Conservation (phyloP, 1,284 basidiomycete species). For the Sanguinoderma infundibulare region DNA sequence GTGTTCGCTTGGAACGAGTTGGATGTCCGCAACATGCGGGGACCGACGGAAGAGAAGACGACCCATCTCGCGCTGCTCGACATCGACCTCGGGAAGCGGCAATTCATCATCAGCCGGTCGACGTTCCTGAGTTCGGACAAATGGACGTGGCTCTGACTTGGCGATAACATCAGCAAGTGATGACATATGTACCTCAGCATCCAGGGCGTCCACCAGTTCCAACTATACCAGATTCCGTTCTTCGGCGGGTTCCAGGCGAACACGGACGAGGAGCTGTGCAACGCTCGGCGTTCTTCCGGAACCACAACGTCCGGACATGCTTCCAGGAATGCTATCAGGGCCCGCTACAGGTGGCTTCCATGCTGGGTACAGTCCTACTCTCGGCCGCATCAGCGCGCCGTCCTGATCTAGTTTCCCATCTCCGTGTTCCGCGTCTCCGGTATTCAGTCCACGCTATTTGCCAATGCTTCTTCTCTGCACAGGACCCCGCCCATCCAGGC, state of each 20-base stretch:
- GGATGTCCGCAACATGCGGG: slow-evolving; percentile 70
- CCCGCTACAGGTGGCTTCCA: slow-evolving; percentile 70
- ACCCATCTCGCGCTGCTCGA: slow-evolving; percentile 59
- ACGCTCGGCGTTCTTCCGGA: slow-evolving; percentile 74
- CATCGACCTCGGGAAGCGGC: slow-evolving; percentile 57
- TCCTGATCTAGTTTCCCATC: no score
- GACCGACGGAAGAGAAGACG: slow-evolving; percentile 65
- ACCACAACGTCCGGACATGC: slow-evolving; percentile 70
- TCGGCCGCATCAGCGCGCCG: not conserved
- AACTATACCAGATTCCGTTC: slow-evolving; percentile 76
- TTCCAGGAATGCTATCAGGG: slow-evolving; percentile 70
- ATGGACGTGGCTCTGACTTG: slow-evolving; percentile 59
- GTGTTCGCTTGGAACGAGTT: no score
- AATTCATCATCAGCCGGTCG: slow-evolving; percentile 70
- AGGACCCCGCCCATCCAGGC: slow-evolving; percentile 76
- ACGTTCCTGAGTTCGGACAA: slow-evolving; percentile 72
- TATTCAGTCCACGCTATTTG: slow-evolving; percentile 72
- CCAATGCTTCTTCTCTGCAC: slow-evolving; percentile 56
- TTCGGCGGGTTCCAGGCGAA: slow-evolving; percentile 76
- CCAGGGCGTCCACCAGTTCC: slow-evolving; percentile 79
- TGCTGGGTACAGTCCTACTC: slow-evolving; percentile 59
- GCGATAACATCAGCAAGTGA: slow-evolving; percentile 72
- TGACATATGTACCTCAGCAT: slow-evolving; percentile 61
- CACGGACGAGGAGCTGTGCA: slow-evolving; percentile 75
- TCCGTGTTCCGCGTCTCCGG: not conserved